Percentiles rank a stretch among this genome's conserved stretches.
Evolutionary conservation across 352 stramenopile species (phyloP).

Genomic region (Phytophthora idaei): DNA sequence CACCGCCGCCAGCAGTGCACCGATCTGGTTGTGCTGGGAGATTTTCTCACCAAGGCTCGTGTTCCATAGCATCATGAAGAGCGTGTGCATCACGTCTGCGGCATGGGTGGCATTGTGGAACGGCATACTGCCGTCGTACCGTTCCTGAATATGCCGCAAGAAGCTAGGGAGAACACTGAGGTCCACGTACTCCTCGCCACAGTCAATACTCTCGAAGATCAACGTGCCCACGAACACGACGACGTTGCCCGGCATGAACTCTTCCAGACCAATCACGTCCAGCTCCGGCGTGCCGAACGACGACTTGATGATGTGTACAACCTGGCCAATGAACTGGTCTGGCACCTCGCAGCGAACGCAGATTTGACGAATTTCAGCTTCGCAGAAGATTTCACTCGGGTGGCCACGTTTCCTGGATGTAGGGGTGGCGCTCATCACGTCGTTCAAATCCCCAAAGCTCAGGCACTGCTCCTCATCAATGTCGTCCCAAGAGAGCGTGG

Average conservation of each 20-base stretch:
- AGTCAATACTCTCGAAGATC: constrained; percentile 75
- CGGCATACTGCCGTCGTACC: constrained; percentile 68
- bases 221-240: constrained; percentile 73
- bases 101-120: constrained; percentile 88
- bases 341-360: constrained; percentile 56
- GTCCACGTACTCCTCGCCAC: constrained; percentile 58
- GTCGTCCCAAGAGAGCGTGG: constrained; percentile 56
- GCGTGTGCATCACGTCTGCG: constrained; percentile 77
- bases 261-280: constrained; percentile 72
- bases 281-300: constrained; percentile 72
- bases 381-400: constrained; percentile 51
- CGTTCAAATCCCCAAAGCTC: constrained; percentile 43
- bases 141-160: constrained; percentile 63
- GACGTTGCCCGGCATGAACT: constrained; percentile 67
- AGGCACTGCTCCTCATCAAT: constrained; percentile 39
- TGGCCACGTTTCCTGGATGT: constrained; percentile 58
- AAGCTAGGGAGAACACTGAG: constrained; percentile 54
- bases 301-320: constrained; percentile 53
- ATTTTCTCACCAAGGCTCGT: constrained; percentile 60
- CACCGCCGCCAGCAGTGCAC: constrained; percentile 69
- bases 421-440: constrained; percentile 49
- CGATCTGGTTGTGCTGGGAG: constrained; percentile 70
- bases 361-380: constrained; percentile 56
- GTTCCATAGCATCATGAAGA: constrained; percentile 75
- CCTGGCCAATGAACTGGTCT: constrained; percentile 43